These are phyloP conservation scores for Naegleria gruberi DNA, from an alignment of 208 protist genomes.

Conservation along the genomic window DNA sequence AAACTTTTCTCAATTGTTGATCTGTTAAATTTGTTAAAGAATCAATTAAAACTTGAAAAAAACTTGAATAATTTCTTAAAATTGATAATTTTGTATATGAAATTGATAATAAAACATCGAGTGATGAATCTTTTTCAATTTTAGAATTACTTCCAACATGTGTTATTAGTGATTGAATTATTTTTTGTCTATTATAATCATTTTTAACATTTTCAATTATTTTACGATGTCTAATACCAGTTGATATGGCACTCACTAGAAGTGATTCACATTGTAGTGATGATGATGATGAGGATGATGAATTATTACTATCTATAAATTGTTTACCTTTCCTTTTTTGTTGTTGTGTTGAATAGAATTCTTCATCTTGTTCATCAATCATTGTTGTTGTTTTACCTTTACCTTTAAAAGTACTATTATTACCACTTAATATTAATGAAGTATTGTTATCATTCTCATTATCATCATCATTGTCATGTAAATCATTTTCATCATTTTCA, in stretches of 20 bases:
- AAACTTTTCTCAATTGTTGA: background rate
- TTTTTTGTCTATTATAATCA: constrained; percentile 5
- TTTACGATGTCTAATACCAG: constrained; percentile 5
- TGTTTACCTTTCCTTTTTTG: background rate
- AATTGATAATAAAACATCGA: background rate
- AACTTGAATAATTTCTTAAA: background rate
- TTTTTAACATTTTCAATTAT: background rate
- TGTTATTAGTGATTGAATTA: background rate
- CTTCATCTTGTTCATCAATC: no score
- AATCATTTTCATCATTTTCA: background rate
- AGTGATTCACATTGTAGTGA: background rate
- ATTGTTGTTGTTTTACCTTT: background rate
- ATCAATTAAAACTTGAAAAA: background rate
- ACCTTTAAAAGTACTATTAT: no score
- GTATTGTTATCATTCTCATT: no score
- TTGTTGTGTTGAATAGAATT: no score
- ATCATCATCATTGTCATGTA: background rate
- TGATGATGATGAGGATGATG: background rate
- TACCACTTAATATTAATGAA: no score
- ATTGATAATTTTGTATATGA: background rate
- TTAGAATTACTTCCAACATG: background rate
- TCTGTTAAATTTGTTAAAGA: background rate
- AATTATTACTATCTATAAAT: no score
- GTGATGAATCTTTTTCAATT: background rate
- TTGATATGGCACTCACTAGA: background rate